Evolutionary conservation across 768 basidiomycete genomes (phyloP), one percentile per base, ranked within the genome.

Genomic region (Boletus vinaceobasis): DNA sequence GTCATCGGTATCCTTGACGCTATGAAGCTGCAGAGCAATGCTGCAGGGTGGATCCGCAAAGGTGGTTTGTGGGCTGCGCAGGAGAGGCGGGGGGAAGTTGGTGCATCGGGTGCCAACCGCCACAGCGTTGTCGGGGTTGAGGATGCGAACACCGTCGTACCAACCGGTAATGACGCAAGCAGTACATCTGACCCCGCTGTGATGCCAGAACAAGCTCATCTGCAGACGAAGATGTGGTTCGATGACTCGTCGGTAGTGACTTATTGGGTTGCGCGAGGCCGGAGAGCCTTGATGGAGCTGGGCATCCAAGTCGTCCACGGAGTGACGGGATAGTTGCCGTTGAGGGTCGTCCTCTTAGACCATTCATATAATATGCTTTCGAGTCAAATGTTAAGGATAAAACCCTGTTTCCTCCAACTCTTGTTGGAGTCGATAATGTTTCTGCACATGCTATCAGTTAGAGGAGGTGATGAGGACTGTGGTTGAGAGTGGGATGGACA

Each of bases 1-100:
- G 78, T 88, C 11, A 71, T 89, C 14, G 88, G 88, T 8, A 73
- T 90, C 14, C 69, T 90, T 23, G 85, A 88, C 44, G 74, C 71
- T 14, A 58, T 85, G 14, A 85, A 83, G 66, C 49, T 61, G 45
- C 81, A 89, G 69, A 75, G 71, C 52, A 89, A 86, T 59, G 79
- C 90, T 23, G 82, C 86, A 0, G 81, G 77, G 19, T 90, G 88
- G 88, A 75, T 88, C 52, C 75, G 78, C 17, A 60, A 64, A 29
- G 85, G 86, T 2, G 85, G 85, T 0, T 68, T 87, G 13, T 65
- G 56, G 70, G 55, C 44, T 19, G 37, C 39, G 8, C 36, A 37
- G 26, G 64, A 55, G 38, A 54, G 40, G 32, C 10, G 7, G 15
- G 48, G n/a, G 17, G 58, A 21, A 9, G 55, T 11, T 33, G 50